These are phyloP conservation scores for Pilobolus umbonatus DNA, from an alignment of 192 early-diverging fungal species.

Conservation along the genomic window DNA sequence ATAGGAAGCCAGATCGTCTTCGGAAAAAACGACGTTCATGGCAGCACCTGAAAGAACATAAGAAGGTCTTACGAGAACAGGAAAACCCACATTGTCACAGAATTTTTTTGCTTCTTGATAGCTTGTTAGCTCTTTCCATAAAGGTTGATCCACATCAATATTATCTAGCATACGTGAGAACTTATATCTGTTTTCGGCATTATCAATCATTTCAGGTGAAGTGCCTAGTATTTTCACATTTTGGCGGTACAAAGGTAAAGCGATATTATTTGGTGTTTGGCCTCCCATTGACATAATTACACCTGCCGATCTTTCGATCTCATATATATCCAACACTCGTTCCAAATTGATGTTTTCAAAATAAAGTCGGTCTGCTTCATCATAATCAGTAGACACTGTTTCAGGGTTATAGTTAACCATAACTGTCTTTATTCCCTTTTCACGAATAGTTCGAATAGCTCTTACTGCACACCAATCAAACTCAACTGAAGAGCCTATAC, in stretches of 20 bases:
- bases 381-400: constrained; percentile 99
- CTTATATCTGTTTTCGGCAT: constrained; percentile 96
- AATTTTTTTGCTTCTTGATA: constrained; percentile 82
- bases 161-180: constrained; percentile 96
- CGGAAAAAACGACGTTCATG: constrained; percentile 93
- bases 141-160: constrained; percentile 95
- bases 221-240: constrained; percentile 94
- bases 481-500: constrained; percentile 97
- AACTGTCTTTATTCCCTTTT: constrained; percentile 84
- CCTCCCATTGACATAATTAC: constrained; percentile 96
- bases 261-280: constrained; percentile 98
- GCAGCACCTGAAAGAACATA: constrained; percentile 99
- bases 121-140: constrained; percentile 93
- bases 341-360: constrained; percentile 95
- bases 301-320: constrained; percentile 80
- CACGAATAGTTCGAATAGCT: constrained; percentile 90
- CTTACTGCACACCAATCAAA: constrained; percentile 99
- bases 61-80: constrained; percentile 95
- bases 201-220: constrained; percentile 95
- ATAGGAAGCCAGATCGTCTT: constrained; percentile 78
- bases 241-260: constrained; percentile 82
- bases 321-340: constrained; percentile 95
- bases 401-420: constrained; percentile 99
- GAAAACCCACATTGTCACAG: constrained; percentile 86
- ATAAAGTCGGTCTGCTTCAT: constrained; percentile 97